Conservation (phyloP, 352 stramenopile genomes). For the Pythium aristosporum region DNA sequence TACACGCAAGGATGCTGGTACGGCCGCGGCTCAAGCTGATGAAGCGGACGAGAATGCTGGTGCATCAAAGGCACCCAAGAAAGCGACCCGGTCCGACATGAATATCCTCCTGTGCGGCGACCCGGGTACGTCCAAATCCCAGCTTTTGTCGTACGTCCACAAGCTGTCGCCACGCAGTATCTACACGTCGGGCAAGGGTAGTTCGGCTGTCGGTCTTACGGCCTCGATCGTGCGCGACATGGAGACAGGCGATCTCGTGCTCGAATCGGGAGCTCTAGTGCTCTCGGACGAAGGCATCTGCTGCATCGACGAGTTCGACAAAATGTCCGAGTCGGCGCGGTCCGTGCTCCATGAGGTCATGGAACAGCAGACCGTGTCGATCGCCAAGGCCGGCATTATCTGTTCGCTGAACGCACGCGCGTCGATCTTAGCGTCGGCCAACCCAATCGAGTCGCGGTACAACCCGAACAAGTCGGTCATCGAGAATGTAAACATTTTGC, state of each 20-base stretch:
- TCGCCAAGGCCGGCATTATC: slow-evolving; percentile 99
- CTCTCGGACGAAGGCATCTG: slow-evolving; percentile 98
- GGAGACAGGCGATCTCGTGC: slow-evolving; percentile 96
- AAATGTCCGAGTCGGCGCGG: slow-evolving; percentile 97
- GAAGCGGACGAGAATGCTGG: slow-evolving; percentile 31
- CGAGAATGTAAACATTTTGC: slow-evolving; percentile 98
- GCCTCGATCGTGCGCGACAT: slow-evolving; percentile 96
- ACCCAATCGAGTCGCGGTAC: slow-evolving; percentile 98
- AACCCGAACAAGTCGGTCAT: slow-evolving; percentile 98
- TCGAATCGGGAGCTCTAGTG: slow-evolving; percentile 98
- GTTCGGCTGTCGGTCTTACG: slow-evolving; percentile 97
- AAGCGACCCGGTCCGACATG: slow-evolving; percentile 94
- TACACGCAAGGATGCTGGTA: slow-evolving; percentile 74
- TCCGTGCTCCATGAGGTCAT: slow-evolving; percentile 99
- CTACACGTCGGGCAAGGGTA: slow-evolving; percentile 99
- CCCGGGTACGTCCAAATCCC: slow-evolving; percentile 97
- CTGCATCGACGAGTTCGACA: slow-evolving; percentile 99
- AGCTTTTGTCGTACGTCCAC: slow-evolving; percentile 97
- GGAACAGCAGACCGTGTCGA: slow-evolving; percentile 99
- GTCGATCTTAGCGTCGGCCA: slow-evolving; percentile 98
- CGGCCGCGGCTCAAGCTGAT: slow-evolving; percentile 26
- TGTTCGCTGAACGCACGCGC: slow-evolving; percentile 97
- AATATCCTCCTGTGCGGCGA: slow-evolving; percentile 99
- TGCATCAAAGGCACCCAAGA: slow-evolving; percentile 18
- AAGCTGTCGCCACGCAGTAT: slow-evolving; percentile 96